A percentile compares a stretch with the other conserved stretches of the same genome.
Conservation (phyloP, 2,329 filamentous ascomycete genomes). For the Helicocarpus griseus region DNA sequence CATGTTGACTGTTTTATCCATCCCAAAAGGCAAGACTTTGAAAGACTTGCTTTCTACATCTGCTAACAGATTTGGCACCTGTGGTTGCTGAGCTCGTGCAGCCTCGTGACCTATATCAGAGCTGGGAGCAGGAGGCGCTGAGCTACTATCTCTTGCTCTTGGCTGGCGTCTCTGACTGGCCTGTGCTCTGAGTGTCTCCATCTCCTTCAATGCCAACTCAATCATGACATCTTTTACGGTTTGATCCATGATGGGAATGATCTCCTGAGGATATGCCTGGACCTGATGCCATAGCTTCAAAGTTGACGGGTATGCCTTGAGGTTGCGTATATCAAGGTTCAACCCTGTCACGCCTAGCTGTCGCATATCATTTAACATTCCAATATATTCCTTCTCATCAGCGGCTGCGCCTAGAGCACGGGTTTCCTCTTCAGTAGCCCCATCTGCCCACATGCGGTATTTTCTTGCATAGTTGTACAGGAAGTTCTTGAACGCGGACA, state of each 20-base stretch:
- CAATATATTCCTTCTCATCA: constrained; percentile 71
- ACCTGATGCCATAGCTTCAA: constrained; percentile 92
- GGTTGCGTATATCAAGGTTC: constrained; percentile 78
- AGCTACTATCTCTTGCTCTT: constrained; percentile 51
- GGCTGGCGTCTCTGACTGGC: constrained; percentile 35
- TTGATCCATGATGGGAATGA: constrained; percentile 94
- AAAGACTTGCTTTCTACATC: constrained; percentile 74
- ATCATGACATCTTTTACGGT: constrained; percentile 87
- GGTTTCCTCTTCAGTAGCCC: constrained; percentile 67
- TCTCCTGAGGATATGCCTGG: constrained; percentile 89
- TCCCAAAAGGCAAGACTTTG: constrained; percentile 78
- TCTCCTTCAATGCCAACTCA: constrained; percentile 73
- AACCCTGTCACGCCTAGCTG: constrained; percentile 73
- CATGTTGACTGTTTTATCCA: constrained; percentile 81
- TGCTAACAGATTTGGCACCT: constrained; percentile 60
- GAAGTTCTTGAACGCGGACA: constrained; percentile 83
- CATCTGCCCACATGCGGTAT: constrained; percentile 85
- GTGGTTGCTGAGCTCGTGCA: constrained; percentile 21
- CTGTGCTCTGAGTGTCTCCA: constrained; percentile 56
- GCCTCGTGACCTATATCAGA: constrained; percentile 58
- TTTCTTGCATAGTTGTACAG: constrained; percentile 84
- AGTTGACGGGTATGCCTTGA: constrained; percentile 87
- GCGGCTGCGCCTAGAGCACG: constrained; percentile 57
- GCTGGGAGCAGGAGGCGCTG: constrained; percentile 66
- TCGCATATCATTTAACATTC: constrained; percentile 83